Conservation (phyloP, 192 early-diverging fungal genomes). For the Coemansia javaensis region DNA sequence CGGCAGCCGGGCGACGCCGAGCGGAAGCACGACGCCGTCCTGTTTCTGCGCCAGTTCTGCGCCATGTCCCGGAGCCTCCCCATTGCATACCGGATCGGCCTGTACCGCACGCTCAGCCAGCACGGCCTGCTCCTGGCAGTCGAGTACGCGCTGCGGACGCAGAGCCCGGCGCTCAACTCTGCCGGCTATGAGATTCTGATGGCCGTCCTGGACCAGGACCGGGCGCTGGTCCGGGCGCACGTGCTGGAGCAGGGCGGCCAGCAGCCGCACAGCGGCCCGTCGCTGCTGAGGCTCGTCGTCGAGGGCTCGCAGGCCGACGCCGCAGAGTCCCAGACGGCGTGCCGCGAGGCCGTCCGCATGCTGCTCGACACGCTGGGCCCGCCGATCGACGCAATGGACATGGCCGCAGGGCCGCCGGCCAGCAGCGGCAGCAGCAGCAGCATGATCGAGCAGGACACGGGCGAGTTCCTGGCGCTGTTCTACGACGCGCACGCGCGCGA, state of each 20-base stretch:
- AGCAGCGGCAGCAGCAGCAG: slow-evolving; percentile 4
- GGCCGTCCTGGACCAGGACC: slow-evolving; percentile 74
- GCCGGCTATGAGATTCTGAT: slow-evolving; percentile 67
- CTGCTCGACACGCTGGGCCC: slow-evolving; percentile 61
- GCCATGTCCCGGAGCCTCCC: slow-evolving; percentile 70
- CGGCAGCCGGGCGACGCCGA: slow-evolving; percentile 43
- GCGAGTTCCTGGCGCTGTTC: slow-evolving; percentile 76
- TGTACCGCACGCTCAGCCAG: slow-evolving; percentile 67
- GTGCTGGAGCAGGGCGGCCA: slow-evolving; percentile 60
- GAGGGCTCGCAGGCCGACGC: slow-evolving; percentile 62
- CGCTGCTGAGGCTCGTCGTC: slow-evolving; percentile 67
- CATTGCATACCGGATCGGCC: slow-evolving; percentile 51
- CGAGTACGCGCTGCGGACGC: slow-evolving; percentile 60
- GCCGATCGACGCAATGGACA: slow-evolving; percentile 8
- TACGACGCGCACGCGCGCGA: slow-evolving; percentile 62
- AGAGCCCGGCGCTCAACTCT: slow-evolving; percentile 54
- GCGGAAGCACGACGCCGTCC: slow-evolving; percentile 69
- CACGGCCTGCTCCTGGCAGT: slow-evolving; percentile 78
- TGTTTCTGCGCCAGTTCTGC: slow-evolving; percentile 79
- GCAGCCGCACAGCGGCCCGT: slow-evolving; percentile 16
- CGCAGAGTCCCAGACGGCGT: slow-evolving; percentile 63
- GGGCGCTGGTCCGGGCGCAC: slow-evolving; percentile 66
- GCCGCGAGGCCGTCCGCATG: slow-evolving; percentile 67
- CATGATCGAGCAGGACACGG: slow-evolving; percentile 54
- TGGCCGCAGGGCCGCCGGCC: too few relatives aligned